Conservation (phyloP, 2,329 filamentous ascomycete genomes). For the Diaporthe vexans region DNA sequence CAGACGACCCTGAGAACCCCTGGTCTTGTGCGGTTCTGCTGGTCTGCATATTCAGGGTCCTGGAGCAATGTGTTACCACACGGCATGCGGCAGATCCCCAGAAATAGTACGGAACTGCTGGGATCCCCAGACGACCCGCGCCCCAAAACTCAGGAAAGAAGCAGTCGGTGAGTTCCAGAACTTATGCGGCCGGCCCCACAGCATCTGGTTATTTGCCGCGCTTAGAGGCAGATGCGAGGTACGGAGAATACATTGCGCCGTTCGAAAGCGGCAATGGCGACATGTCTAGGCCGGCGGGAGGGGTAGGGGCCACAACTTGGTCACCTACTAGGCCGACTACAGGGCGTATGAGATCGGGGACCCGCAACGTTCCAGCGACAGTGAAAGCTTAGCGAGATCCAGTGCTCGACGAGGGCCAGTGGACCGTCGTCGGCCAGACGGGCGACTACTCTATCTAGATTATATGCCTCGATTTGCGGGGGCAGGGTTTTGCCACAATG, state of each 20-base stretch:
- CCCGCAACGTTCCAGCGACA: not conserved
- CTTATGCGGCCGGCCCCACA: slow-evolving; percentile 16
- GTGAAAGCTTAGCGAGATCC: not conserved
- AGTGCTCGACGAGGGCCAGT: not conserved
- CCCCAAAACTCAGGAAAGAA: slow-evolving; percentile 17
- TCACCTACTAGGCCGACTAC: not conserved
- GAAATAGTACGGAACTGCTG: slow-evolving; percentile 16
- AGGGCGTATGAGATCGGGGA: slow-evolving; percentile 3
- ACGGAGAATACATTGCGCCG: slow-evolving; percentile 14
- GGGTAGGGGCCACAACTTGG: slow-evolving; percentile 2
- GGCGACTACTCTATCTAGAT: not conserved
- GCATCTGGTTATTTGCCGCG: slow-evolving; percentile 22
- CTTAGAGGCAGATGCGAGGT: slow-evolving; percentile 12
- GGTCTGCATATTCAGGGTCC: slow-evolving; percentile 12
- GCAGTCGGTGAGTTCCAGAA: slow-evolving; percentile 32
- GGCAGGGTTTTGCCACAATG: slow-evolving; percentile 4
- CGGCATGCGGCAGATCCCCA: slow-evolving; percentile 22
- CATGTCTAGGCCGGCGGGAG: not conserved
- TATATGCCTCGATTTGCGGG: slow-evolving; percentile 10
- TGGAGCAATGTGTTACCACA: slow-evolving; percentile 29
- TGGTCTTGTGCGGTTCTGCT: not conserved
- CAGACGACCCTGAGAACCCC: not conserved
- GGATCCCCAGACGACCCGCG: slow-evolving; percentile 27
- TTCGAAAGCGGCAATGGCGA: slow-evolving; percentile 25
- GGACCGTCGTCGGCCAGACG: not conserved